phyloP scores from a whole-genome alignment of 805 yeast genomes.

The Starmerella potacharoeniae region DNA sequence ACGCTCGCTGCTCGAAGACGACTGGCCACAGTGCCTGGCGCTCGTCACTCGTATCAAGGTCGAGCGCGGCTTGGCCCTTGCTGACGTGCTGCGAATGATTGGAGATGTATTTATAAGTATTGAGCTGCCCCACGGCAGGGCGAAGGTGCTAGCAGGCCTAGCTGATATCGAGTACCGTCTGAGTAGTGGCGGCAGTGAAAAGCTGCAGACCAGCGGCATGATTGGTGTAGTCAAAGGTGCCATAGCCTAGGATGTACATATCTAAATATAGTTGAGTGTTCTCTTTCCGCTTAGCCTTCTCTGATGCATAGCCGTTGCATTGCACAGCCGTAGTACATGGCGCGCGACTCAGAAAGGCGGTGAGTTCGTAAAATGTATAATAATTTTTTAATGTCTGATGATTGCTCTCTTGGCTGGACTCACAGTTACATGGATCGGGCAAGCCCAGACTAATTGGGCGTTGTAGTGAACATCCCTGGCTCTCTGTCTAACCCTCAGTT shows the following conservation, averaged over 20 bases:
- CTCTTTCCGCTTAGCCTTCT: too few species aligned
- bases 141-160: constrained; percentile 53
- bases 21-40: constrained; percentile 67
- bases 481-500: too few species aligned
- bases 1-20: constrained; percentile 69
- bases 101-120: constrained; percentile 57
- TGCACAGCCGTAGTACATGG: too few species aligned
- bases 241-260: not conserved
- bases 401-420: too few species aligned
- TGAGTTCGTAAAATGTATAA: too few species aligned
- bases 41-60: constrained; percentile 57
- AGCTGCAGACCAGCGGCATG: constrained; percentile 78
- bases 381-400: too few species aligned
- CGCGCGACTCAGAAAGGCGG: too few species aligned
- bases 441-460: too few species aligned
- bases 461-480: too few species aligned
- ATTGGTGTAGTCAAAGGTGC: constrained; percentile 53
- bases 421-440: too few species aligned
- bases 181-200: constrained; percentile 84
- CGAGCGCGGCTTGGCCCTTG: constrained; percentile 75
- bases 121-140: constrained; percentile 55
- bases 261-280: too few species aligned
- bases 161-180: constrained; percentile 87
- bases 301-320: too few species aligned
- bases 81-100: constrained; percentile 71